phyloP scores from a whole-genome alignment of 805 yeast genomes.

The Yamadazyma kitorensis region DNA sequence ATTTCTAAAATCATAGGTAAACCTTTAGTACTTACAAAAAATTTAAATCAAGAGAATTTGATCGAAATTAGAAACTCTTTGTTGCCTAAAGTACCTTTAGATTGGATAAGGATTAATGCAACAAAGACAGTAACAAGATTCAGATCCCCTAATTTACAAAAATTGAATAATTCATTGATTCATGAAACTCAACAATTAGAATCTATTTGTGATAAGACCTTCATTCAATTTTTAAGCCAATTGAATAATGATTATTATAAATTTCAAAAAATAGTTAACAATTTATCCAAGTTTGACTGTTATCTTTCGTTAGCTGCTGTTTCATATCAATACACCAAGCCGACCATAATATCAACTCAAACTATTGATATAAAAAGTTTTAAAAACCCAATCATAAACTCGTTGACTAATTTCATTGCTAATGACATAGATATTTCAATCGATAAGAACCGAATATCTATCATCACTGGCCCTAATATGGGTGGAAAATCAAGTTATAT shows the following conservation, averaged over 20 bases:
- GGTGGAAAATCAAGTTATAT: constrained; percentile 84
- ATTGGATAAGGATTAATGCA: constrained; percentile 76
- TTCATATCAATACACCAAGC: constrained; percentile 41
- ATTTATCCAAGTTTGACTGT: constrained; percentile 62
- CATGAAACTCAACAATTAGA: constrained; percentile 57
- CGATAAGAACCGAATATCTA: constrained; percentile 47
- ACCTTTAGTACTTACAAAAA: constrained; percentile 53
- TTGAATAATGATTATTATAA: constrained; percentile 32
- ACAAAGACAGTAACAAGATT: constrained; percentile 69
- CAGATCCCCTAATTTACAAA: constrained; percentile 57
- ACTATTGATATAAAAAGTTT: constrained; percentile 52
- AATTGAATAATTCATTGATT: constrained; percentile 52
- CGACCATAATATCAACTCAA: constrained; percentile 44
- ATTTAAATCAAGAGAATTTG: constrained; percentile 65
- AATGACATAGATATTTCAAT: constrained; percentile 56
- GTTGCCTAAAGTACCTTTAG: constrained; percentile 57
- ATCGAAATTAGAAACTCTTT: constrained; percentile 70
- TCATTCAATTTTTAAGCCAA: constrained; percentile 34
- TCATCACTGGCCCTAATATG: constrained; percentile 86
- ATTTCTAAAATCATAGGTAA: constrained; percentile 49
- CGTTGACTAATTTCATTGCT: constrained; percentile 54
- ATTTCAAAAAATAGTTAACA: constrained; percentile 40
- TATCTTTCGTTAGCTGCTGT: constrained; percentile 53
- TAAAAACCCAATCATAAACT: constrained; percentile 67
- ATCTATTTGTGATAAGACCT: constrained; percentile 47